Percentiles rank a stretch among this genome's conserved stretches.
Evolutionary conservation across 2,329 filamentous ascomycete species (phyloP).

Genomic region (Pezicula carpinea): DNA sequence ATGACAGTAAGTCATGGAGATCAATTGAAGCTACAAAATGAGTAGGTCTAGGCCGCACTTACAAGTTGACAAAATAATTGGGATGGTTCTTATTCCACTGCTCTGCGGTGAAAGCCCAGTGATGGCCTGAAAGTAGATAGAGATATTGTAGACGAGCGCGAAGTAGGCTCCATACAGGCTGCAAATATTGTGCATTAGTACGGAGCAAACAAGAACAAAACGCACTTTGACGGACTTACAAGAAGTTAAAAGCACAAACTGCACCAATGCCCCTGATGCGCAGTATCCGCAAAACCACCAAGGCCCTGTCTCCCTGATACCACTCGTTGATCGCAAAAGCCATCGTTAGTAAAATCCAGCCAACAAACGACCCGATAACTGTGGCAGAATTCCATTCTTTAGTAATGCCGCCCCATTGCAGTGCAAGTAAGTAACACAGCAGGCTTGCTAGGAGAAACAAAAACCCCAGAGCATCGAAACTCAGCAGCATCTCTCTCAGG

Average conservation of each 20-base stretch:
- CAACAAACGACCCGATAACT: conserved; percentile 40
- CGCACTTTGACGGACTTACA: too few relatives aligned
- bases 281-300: conserved; percentile 29
- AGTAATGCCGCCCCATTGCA: conserved; percentile 43
- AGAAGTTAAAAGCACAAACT: too few relatives aligned
- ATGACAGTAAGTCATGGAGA: conserved; percentile 38
- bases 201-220: too few relatives aligned
- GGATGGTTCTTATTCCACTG: too few relatives aligned
- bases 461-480: conserved; percentile 44
- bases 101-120: too few relatives aligned
- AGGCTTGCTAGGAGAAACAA: conserved; percentile 40
- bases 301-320: conserved; percentile 42
- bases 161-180: too few relatives aligned
- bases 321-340: conserved; percentile 36
- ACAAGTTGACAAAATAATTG: too few relatives aligned
- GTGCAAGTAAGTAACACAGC: conserved; percentile 39
- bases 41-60: too few relatives aligned
- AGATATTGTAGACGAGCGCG: too few relatives aligned
- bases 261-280: too few relatives aligned
- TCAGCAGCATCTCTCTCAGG: conserved; percentile 33
- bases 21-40: conserved; percentile 34
- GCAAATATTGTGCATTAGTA: too few relatives aligned
- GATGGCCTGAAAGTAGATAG: too few relatives aligned
- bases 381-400: conserved; percentile 39
- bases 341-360: conserved; percentile 28